Conservation (phyloP, 352 stramenopile genomes). For the Phytophthora foliorum region DNA sequence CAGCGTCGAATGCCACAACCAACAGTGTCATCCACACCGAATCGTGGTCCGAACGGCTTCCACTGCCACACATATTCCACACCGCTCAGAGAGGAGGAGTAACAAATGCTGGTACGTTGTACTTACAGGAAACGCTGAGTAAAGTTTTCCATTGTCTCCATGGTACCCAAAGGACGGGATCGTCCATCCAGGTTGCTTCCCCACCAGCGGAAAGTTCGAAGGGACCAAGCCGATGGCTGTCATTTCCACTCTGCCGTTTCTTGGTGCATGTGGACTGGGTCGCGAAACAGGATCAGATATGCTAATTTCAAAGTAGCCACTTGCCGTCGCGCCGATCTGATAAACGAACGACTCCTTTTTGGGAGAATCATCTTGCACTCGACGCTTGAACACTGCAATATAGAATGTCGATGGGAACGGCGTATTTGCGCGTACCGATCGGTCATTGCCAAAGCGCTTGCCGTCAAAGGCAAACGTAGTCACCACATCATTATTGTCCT, state of each 20-base stretch:
- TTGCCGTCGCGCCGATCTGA: slow-evolving; percentile 58
- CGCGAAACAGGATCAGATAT: slow-evolving; percentile 42
- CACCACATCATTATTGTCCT: slow-evolving; percentile 1
- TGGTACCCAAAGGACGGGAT: slow-evolving; percentile 79
- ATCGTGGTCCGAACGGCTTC: slow-evolving; percentile 54
- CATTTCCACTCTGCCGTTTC: slow-evolving; percentile 49
- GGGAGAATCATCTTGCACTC: not conserved
- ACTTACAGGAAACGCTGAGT: slow-evolving; percentile 56
- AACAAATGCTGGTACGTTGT: not conserved
- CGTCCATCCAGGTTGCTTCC: slow-evolving; percentile 78
- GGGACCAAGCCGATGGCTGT: slow-evolving; percentile 69
- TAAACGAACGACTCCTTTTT: slow-evolving; percentile 39
- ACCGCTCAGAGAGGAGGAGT: not conserved
- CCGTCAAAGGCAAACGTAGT: slow-evolving; percentile 61
- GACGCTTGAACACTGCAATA: slow-evolving; percentile 59
- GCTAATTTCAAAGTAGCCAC: slow-evolving; percentile 83
- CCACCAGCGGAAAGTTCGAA: slow-evolving; percentile 61
- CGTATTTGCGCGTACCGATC: slow-evolving; percentile 74
- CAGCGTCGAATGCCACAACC: slow-evolving; percentile 70
- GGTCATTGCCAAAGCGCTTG: slow-evolving; percentile 59
- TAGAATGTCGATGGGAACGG: slow-evolving; percentile 69
- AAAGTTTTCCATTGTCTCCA: slow-evolving; percentile 78
- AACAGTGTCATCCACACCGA: slow-evolving; percentile 72
- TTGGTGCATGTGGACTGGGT: slow-evolving; percentile 13
- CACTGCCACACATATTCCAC: slow-evolving; percentile 39